Conservation (phyloP, 208 protist genomes). For the Trypanosoma lewisi region DNA sequence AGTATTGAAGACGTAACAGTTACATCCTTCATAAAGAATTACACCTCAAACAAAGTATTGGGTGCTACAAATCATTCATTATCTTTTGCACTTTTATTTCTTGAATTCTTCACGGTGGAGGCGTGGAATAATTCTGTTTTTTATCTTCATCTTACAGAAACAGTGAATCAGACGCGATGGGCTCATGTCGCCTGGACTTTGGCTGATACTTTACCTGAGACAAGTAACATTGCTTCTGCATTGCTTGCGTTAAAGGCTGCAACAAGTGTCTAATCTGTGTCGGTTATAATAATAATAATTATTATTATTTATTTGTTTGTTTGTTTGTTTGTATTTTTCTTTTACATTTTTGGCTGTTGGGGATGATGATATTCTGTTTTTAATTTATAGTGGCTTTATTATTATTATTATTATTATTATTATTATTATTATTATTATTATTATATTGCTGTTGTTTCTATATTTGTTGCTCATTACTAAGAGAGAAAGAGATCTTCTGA, state of each 20-base stretch:
- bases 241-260: conserved; percentile 14
- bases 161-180: conserved; percentile 21
- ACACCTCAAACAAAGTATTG: neutral
- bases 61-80: neutral
- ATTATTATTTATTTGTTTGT: conserved; percentile 11
- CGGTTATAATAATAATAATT: conserved; percentile 8
- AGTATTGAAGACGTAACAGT: conserved; percentile 9
- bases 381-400: conserved; percentile 15
- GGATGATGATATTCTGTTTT: conserved; percentile 19
- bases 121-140: conserved; percentile 67
- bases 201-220: conserved; percentile 19
- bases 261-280: conserved; percentile 7
- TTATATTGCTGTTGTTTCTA: neutral
- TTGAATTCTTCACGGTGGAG: conserved; percentile 78
- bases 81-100: conserved; percentile 22
- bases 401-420: conserved; percentile 16
- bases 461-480: neutral
- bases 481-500: neutral
- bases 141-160: conserved; percentile 30
- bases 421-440: neutral
- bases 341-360: neutral
- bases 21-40: conserved; percentile 13
- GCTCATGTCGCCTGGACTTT: conserved; percentile 19
- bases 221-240: conserved; percentile 15
- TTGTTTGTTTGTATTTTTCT: too few species aligned